These are phyloP conservation scores for Xylaria sp. DNA, from an alignment of 2,329 filamentous ascomycete species.

Conservation along the genomic window DNA sequence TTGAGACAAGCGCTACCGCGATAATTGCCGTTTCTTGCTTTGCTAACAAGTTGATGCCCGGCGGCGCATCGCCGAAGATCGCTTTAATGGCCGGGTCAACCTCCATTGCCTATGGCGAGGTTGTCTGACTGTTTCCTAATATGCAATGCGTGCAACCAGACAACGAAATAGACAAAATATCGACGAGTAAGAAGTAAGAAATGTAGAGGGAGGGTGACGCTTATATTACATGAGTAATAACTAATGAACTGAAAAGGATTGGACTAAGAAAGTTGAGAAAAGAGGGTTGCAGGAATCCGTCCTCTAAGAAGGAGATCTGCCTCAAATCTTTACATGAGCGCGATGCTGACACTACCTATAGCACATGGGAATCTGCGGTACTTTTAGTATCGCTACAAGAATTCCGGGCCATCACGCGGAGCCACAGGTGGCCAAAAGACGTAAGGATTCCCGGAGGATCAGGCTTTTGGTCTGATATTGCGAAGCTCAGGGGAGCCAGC, in stretches of 20 bases:
- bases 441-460: slow-evolving; percentile 24
- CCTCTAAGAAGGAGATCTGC: slow-evolving; percentile 16
- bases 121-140: not conserved
- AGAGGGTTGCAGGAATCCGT: slow-evolving; percentile 1
- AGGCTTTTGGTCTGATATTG: slow-evolving; percentile 20
- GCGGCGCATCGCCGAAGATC: slow-evolving; percentile 29
- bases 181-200: slow-evolving; percentile 6
- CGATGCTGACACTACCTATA: not conserved
- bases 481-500: slow-evolving; percentile 15
- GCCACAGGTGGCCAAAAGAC: slow-evolving; percentile 8
- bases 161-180: slow-evolving; percentile 9
- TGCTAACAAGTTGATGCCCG: slow-evolving; percentile 25
- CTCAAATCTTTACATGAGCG: slow-evolving; percentile 12
- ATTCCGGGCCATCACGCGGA: slow-evolving; percentile 14
- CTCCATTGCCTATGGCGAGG: slow-evolving; percentile 22
- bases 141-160: slow-evolving; percentile 3
- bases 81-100: slow-evolving; percentile 28
- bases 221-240: slow-evolving; percentile 22
- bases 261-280: slow-evolving; percentile 8
- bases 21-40: slow-evolving; percentile 30
- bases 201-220: slow-evolving; percentile 1
- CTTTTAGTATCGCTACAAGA: slow-evolving; percentile 1
- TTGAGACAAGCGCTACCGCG: slow-evolving; percentile 30
- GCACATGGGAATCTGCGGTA: slow-evolving; percentile 6
- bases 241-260: slow-evolving; percentile 7